A percentile compares a stretch with the other conserved stretches of the same genome.
Conservation (phyloP, 805 yeast genomes). For the Geotrichum ghanense region DNA sequence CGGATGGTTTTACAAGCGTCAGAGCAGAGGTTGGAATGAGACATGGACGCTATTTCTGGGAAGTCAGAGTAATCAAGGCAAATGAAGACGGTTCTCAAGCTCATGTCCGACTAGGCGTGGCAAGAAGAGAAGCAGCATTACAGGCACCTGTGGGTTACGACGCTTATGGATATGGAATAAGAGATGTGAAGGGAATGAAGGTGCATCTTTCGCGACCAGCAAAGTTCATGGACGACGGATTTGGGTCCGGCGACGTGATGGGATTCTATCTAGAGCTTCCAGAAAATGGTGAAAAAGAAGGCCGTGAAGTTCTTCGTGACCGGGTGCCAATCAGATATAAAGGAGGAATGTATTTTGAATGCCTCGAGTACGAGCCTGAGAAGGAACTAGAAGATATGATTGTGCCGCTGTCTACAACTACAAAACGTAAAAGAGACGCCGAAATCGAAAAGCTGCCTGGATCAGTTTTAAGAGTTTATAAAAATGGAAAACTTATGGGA, state of each 20-base stretch:
- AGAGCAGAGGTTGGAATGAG: slow-evolving; percentile 64
- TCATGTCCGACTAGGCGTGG: slow-evolving; percentile 77
- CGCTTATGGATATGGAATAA: slow-evolving; percentile 82
- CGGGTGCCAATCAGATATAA: slow-evolving; percentile 81
- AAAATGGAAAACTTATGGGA: slow-evolving; percentile 65
- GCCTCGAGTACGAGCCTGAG: slow-evolving; percentile 63
- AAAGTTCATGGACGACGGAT: slow-evolving; percentile 43
- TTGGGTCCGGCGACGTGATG: slow-evolving; percentile 66
- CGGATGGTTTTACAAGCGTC: slow-evolving; percentile 69
- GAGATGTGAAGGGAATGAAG: slow-evolving; percentile 67
- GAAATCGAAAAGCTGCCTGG: slow-evolving; percentile 18
- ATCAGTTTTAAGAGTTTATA: slow-evolving; percentile 57
- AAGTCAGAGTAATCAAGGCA: slow-evolving; percentile 46
- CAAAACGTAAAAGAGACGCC: slow-evolving; percentile 6
- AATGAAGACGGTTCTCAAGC: slow-evolving; percentile 18
- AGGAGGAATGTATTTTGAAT: slow-evolving; percentile 69
- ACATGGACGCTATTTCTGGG: slow-evolving; percentile 76
- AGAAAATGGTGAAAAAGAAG: slow-evolving; percentile 12
- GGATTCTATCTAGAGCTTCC: slow-evolving; percentile 75
- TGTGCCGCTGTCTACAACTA: slow-evolving; percentile 24
- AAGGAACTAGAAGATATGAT: slow-evolving; percentile 63
- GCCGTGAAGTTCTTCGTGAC: slow-evolving; percentile 51
- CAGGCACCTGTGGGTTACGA: slow-evolving; percentile 97
- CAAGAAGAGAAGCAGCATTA: slow-evolving; percentile 73
- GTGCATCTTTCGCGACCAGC: slow-evolving; percentile 65